These are phyloP conservation scores for Physcomitrellopsis africana DNA, from an alignment of 225 moss, liverwort and hornwort species.

Conservation along the genomic window DNA sequence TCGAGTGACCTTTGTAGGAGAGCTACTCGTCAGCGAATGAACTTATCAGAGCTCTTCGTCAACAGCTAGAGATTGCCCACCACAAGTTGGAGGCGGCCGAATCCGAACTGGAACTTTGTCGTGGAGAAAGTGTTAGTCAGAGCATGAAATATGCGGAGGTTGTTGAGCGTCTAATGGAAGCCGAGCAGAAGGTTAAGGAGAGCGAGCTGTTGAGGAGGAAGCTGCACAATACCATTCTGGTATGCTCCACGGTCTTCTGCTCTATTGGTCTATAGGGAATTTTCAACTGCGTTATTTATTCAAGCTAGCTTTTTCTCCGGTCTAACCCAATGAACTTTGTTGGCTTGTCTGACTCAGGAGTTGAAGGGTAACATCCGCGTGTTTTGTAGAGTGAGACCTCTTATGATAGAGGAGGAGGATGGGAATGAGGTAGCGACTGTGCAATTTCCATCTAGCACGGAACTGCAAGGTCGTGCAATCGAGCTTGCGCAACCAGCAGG, in stretches of 20 bases:
- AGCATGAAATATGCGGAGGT: slow-evolving; percentile 66
- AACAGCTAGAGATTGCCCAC: slow-evolving; percentile 77
- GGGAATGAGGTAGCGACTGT: slow-evolving; percentile 46
- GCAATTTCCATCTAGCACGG: slow-evolving; percentile 91
- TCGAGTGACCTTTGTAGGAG: slow-evolving; percentile 49
- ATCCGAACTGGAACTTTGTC: slow-evolving; percentile 68
- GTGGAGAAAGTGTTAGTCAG: slow-evolving; percentile 67
- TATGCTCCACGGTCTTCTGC: slow-evolving; percentile 11
- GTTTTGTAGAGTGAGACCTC: slow-evolving; percentile 92
- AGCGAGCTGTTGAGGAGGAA: slow-evolving; percentile 86
- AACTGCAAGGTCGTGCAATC: slow-evolving; percentile 78
- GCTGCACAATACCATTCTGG: slow-evolving; percentile 93
- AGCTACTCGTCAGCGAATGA: slow-evolving; percentile 82
- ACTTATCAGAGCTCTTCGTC: slow-evolving; percentile 70
- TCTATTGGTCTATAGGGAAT: not conserved
- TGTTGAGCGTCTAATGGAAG: slow-evolving; percentile 60
- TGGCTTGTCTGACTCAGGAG: slow-evolving; percentile 53
- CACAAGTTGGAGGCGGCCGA: slow-evolving; percentile 87
- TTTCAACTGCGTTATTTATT: too few relatives aligned
- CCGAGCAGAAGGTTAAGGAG: slow-evolving; percentile 80
- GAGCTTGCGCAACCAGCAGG: slow-evolving; percentile 88
- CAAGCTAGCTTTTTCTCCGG: too few relatives aligned
- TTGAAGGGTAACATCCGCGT: slow-evolving; percentile 95
- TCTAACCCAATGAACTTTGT: not conserved
- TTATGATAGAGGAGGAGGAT: slow-evolving; percentile 82